Evolutionary conservation across 1,284 basidiomycete species (phyloP).

Genomic region (Rhodotorula sp.): DNA sequence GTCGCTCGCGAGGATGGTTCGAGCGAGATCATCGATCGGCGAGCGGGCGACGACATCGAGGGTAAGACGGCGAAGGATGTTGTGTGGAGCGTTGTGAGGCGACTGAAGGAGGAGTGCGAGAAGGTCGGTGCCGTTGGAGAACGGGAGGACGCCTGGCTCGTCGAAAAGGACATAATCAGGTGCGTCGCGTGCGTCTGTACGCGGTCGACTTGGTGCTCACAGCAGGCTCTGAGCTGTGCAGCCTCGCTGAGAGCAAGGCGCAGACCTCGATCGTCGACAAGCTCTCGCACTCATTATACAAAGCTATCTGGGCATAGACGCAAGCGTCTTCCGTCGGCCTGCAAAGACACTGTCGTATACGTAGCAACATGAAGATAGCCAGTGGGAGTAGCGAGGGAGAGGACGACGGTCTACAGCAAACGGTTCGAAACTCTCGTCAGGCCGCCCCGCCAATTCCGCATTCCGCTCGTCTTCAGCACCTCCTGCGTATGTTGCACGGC

Average conservation of each 20-base stretch:
- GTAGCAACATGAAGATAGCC: not conserved
- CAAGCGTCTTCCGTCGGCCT: too few species aligned
- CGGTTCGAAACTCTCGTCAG: slow-evolving; percentile 61
- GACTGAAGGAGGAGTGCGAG: slow-evolving; percentile 65
- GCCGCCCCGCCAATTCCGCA: slow-evolving; percentile 82
- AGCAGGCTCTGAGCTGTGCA: too few species aligned
- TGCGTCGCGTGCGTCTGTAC: too few species aligned
- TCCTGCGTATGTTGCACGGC: slow-evolving; percentile 81
- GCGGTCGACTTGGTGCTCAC: too few species aligned
- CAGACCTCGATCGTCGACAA: slow-evolving; percentile 29
- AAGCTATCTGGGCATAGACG: slow-evolving; percentile 16
- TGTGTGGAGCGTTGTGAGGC: slow-evolving; percentile 68
- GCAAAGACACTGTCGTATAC: not conserved
- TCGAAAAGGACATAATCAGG: slow-evolving; percentile 68
- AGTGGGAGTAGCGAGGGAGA: too few species aligned
- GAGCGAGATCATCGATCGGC: slow-evolving; percentile 65
- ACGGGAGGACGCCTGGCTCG: slow-evolving; percentile 56
- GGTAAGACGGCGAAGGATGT: slow-evolving; percentile 71
- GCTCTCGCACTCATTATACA: slow-evolving; percentile 14
- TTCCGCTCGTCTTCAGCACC: slow-evolving; percentile 71
- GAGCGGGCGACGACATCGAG: slow-evolving; percentile 60
- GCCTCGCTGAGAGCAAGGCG: slow-evolving; percentile 50
- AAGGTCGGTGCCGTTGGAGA: slow-evolving; percentile 56
- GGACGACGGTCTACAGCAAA: slow-evolving; percentile 1
- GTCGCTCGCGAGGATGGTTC: slow-evolving; percentile 46